A percentile compares a stretch with the other conserved stretches of the same genome.
These are phyloP conservation scores for Stephanocyclus meneghinianus DNA, from an alignment of 352 stramenopile species.

Conservation along the genomic window DNA sequence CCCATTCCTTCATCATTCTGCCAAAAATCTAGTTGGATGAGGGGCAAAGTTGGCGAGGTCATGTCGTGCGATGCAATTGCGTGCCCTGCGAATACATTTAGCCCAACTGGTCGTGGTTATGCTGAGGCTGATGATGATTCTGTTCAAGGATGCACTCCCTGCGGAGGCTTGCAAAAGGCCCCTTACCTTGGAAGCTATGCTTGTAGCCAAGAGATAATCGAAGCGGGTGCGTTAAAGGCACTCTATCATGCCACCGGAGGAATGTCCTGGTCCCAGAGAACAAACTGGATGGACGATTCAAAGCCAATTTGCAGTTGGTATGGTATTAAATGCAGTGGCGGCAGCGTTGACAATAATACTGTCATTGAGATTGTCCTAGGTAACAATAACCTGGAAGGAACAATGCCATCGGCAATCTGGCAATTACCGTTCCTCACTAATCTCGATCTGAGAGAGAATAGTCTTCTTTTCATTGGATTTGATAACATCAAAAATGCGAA, in stretches of 20 bases:
- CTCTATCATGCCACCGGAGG: constrained; percentile 52
- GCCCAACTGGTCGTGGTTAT: constrained; percentile 37
- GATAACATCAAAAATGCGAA: constrained; percentile 53
- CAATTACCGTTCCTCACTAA: constrained; percentile 38
- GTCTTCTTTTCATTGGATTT: constrained; percentile 46
- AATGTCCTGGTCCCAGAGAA: constrained; percentile 42
- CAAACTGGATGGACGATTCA: constrained; percentile 56
- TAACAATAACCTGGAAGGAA: constrained; percentile 51
- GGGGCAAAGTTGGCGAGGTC: constrained; percentile 55
- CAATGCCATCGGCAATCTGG: constrained; percentile 51
- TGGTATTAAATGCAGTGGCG: constrained; percentile 54
- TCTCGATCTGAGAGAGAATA: constrained; percentile 61
- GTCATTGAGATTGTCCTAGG: constrained; percentile 48
- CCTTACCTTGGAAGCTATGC: constrained; percentile 56
- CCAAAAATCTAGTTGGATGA: constrained; percentile 53
- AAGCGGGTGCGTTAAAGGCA: constrained; percentile 42
- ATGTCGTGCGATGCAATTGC: constrained; percentile 56
- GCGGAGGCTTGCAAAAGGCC: constrained; percentile 29
- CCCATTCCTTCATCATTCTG: constrained; percentile 50
- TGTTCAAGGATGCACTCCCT: constrained; percentile 38
- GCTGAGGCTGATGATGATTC: constrained; percentile 13
- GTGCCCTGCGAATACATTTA: constrained; percentile 54
- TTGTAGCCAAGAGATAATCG: constrained; percentile 27
- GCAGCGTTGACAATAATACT: constrained; percentile 45
- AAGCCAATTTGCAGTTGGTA: constrained; percentile 61